These are phyloP conservation scores for Alternaria metachromatica DNA, from an alignment of 2,329 filamentous ascomycete genomes.

Conservation along the genomic window DNA sequence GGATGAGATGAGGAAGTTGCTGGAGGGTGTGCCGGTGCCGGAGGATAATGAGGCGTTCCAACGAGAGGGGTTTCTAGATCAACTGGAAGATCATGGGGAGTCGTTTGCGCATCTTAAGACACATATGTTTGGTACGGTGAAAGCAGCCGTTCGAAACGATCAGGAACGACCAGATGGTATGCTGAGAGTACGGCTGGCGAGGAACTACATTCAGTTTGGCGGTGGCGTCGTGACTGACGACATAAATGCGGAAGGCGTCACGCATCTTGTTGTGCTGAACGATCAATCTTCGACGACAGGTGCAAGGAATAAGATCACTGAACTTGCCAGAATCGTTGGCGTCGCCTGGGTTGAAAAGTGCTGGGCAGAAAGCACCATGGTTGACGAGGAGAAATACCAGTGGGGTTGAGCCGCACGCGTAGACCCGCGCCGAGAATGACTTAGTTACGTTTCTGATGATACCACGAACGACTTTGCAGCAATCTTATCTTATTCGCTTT, in stretches of 20 bases:
- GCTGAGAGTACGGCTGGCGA: constrained; percentile 53
- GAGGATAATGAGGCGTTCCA: constrained; percentile 27
- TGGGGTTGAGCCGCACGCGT: constrained; percentile 32
- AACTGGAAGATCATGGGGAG: constrained; percentile 38
- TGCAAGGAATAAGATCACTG: constrained; percentile 48
- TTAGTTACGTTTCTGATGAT: background rate
- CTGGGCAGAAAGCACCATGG: constrained; percentile 77
- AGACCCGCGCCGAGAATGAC: too few relatives aligned
- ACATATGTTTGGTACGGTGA: constrained; percentile 41
- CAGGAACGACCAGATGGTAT: constrained; percentile 9
- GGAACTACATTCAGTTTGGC: constrained; percentile 71
- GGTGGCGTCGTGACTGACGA: constrained; percentile 65
- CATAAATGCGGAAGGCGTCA: constrained; percentile 63
- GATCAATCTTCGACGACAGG: constrained; percentile 56
- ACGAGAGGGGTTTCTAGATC: constrained; percentile 27
- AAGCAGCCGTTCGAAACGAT: constrained; percentile 23
- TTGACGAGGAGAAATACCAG: constrained; percentile 69
- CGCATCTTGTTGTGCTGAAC: constrained; percentile 71
- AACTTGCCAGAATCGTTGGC: constrained; percentile 72
- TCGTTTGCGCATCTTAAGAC: constrained; percentile 33
- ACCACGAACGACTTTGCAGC: background rate
- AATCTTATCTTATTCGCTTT: background rate
- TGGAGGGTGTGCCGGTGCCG: constrained; percentile 46
- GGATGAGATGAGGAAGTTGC: constrained; percentile 64
- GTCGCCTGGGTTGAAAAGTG: constrained; percentile 78